Conservation (phyloP, 306 rosid species). For the Urtica urens region DNA sequence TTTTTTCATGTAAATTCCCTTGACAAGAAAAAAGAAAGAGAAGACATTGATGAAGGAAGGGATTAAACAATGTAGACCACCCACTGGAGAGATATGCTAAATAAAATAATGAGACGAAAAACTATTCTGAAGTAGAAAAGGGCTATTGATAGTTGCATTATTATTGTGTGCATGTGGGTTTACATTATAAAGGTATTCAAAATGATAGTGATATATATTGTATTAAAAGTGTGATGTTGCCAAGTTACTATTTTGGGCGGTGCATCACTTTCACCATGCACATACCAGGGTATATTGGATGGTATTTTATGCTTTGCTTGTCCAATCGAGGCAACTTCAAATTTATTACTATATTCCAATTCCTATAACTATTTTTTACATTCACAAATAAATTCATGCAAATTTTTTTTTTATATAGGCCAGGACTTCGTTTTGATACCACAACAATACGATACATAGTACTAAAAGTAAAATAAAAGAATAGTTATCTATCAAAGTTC, state of each 20-base stretch:
- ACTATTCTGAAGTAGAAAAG: constrained; percentile 7
- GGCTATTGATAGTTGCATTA: constrained; percentile 18
- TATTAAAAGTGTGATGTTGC: constrained; percentile 49
- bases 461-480: too few species aligned
- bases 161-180: constrained; percentile 19
- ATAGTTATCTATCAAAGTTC: too few species aligned
- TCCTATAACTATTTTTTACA: too few species aligned
- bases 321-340: constrained; percentile 47
- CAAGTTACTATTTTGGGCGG: constrained; percentile 49
- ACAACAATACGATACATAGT: too few species aligned
- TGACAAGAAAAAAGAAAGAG: background rate
- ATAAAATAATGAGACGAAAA: background rate
- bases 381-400: too few species aligned
- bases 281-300: constrained; percentile 30
- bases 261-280: constrained; percentile 48
- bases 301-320: constrained; percentile 45
- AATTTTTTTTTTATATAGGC: too few species aligned
- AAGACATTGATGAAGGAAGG: background rate
- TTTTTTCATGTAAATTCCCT: background rate
- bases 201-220: constrained; percentile 3
- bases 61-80: constrained; percentile 10
- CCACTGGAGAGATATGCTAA: constrained; percentile 1
- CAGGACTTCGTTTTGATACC: too few species aligned
- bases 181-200: constrained; percentile 20
- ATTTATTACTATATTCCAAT: too few species aligned